Percentiles rank a stretch among this genome's conserved stretches.
These are phyloP conservation scores for Cercospora brassicicola DNA, from an alignment of 2,329 filamentous ascomycete species.

Conservation along the genomic window DNA sequence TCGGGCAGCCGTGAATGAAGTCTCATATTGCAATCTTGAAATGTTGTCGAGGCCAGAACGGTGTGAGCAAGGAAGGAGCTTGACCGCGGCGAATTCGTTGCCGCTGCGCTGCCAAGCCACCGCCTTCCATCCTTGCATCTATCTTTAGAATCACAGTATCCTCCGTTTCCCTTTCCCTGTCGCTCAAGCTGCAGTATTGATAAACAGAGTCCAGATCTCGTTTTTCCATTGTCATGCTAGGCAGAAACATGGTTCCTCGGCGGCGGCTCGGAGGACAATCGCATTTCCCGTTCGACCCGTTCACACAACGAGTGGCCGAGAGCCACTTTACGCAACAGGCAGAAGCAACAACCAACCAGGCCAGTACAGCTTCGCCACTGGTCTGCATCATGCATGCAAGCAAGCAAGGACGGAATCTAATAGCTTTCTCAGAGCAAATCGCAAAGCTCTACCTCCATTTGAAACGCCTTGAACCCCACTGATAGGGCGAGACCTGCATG, in stretches of 20 bases:
- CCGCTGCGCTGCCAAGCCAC: not conserved
- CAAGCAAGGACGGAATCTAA: not conserved
- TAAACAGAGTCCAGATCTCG: not conserved
- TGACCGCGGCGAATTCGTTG: not conserved
- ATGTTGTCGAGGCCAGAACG: not conserved
- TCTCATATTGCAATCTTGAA: not conserved
- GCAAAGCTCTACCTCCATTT: not conserved
- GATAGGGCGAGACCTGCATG: slow-evolving; percentile 2
- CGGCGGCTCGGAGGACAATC: not conserved
- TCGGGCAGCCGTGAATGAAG: not conserved
- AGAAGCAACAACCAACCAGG: not conserved
- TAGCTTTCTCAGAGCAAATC: not conserved
- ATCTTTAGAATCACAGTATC: not conserved
- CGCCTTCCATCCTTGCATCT: not conserved
- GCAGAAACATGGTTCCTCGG: not conserved
- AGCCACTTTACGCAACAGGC: not conserved
- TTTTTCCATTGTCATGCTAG: not conserved
- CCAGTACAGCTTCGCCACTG: not conserved
- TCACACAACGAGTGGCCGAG: not conserved
- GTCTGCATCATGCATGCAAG: not conserved
- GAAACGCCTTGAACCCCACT: not conserved
- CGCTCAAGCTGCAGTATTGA: not conserved
- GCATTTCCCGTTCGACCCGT: not conserved
- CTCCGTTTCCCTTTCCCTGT: not conserved
- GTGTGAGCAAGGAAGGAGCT: not conserved